Evolutionary conservation across 1,284 basidiomycete species (phyloP).

Genomic region (Apiotrichum domesticum): DNA sequence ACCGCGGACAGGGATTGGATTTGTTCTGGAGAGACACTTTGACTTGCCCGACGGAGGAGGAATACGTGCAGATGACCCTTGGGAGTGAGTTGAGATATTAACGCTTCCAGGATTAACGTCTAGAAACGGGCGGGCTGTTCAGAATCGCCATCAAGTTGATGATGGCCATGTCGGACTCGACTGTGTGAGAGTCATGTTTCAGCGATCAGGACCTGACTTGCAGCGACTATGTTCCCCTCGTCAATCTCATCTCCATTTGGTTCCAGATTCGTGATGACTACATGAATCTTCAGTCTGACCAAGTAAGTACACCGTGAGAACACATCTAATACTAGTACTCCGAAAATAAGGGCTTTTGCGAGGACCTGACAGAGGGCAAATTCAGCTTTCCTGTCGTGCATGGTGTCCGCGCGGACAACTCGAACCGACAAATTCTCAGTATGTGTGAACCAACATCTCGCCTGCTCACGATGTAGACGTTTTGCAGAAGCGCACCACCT

Average conservation of each 20-base stretch:
- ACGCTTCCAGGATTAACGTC: background rate
- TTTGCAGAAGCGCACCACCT: conserved; percentile 76
- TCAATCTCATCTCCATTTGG: conserved; percentile 87
- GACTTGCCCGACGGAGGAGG: conserved; percentile 86
- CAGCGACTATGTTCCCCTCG: conserved; percentile 84
- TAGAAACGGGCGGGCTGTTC: conserved; percentile 93
- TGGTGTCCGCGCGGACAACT: conserved; percentile 66
- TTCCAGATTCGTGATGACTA: conserved; percentile 98
- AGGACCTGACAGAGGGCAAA: conserved; percentile 93
- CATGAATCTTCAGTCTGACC: conserved; percentile 84
- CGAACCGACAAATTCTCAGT: conserved; percentile 77
- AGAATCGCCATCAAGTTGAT: conserved; percentile 90
- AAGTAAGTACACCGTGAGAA: conserved; percentile 51
- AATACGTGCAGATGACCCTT: conserved; percentile 94
- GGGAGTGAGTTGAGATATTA: conserved; percentile 61
- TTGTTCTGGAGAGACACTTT: conserved; percentile 90
- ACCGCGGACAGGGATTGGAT: conserved; percentile 93
- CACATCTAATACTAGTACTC: conserved; percentile 59
- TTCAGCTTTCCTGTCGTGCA: conserved; percentile 94
- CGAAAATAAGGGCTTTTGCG: conserved; percentile 87
- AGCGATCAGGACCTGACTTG: background rate
- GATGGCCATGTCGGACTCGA: conserved; percentile 66
- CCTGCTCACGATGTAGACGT: conserved; percentile 57
- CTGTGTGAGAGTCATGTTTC: conserved; percentile 52
- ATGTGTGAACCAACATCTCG: conserved; percentile 33